Conservation (phyloP, 2,329 filamentous ascomycete species). For the Calonectria pauciramosa region DNA sequence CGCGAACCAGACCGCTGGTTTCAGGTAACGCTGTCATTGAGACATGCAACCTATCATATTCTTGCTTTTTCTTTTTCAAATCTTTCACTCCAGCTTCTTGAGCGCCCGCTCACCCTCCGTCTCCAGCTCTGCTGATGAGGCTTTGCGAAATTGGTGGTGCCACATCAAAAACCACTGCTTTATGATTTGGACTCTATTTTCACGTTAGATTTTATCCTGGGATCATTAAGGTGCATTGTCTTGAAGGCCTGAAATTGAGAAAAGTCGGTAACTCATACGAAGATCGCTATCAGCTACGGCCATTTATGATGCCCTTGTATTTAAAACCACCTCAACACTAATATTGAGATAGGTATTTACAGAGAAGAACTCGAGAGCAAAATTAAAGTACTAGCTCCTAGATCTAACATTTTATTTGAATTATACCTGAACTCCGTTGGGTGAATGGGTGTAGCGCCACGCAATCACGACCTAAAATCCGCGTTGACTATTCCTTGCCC, state of each 20-base stretch:
- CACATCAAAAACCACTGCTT: not conserved
- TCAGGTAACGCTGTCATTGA: not conserved
- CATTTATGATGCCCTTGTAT: too few species aligned
- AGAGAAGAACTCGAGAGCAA: not conserved
- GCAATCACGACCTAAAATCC: not conserved
- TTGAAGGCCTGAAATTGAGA: not conserved
- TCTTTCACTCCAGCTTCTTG: not conserved
- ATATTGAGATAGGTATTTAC: too few species aligned
- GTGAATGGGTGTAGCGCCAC: not conserved
- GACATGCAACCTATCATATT: not conserved
- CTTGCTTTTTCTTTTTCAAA: not conserved
- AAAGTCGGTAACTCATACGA: not conserved
- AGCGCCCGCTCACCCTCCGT: not conserved
- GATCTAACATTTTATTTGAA: not conserved
- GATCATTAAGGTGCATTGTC: not conserved
- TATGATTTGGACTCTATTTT: not conserved
- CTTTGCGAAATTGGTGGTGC: not conserved
- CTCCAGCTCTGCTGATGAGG: not conserved
- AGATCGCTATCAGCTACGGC: too few species aligned
- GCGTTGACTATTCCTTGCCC: not conserved
- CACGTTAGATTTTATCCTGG: not conserved
- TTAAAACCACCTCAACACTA: too few species aligned
- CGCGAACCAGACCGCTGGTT: not conserved
- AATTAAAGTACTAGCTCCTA: too few species aligned
- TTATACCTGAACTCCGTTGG: not conserved